Evolutionary conservation across 306 rosid genomes (phyloP), one percentile per base, ranked within the genome.

Genomic region (Casuarina equisetifolia): DNA sequence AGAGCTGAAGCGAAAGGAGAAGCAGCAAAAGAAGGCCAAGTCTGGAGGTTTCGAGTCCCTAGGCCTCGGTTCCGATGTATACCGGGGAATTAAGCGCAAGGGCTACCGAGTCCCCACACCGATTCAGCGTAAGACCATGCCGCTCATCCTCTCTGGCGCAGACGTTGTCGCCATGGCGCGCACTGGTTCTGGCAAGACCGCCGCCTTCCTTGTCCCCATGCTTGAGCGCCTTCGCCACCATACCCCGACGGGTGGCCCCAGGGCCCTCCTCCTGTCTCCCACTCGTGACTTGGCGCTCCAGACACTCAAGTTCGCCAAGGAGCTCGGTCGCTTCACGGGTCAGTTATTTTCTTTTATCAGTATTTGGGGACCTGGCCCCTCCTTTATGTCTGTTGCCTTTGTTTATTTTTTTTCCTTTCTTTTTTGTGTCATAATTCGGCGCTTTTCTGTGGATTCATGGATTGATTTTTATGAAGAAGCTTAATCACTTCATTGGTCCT

Each of bases 151-250:
- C 54, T 82, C 94, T 6, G 98, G 98, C 4, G 48, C 80, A 17
- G 98, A 94, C 52, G 97, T 94, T 5, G 97, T 94, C 7, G 97
- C 98, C 79, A 94, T 94, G 98, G 98, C 98, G 71, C 92, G 98
- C 9, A 94, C 98, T 0, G 97, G 97, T 9, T 94, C 98, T 0
- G 97, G 98, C n/a, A 94, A 94, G 75, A 94, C 97, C 36, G 97
- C 98, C 0, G 98, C 98, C 11, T 94, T 94, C 79, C 89, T 94
- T 1, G 44, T 94, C 48, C 98, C 98, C 3, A 94, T 94, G 98
- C 80, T 94, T 12, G 88, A 94, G 80, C 97, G 95, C 10, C 82
- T 94, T 42, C 84, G 87, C 72, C 89, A 89, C 78, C 98, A 94
- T 68, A 70, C 88, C 11, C 91, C 97, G 43, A 97, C 90, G 84